Conservation (phyloP, 1,139 yeast species). For the Blastobotrys elegans region DNA sequence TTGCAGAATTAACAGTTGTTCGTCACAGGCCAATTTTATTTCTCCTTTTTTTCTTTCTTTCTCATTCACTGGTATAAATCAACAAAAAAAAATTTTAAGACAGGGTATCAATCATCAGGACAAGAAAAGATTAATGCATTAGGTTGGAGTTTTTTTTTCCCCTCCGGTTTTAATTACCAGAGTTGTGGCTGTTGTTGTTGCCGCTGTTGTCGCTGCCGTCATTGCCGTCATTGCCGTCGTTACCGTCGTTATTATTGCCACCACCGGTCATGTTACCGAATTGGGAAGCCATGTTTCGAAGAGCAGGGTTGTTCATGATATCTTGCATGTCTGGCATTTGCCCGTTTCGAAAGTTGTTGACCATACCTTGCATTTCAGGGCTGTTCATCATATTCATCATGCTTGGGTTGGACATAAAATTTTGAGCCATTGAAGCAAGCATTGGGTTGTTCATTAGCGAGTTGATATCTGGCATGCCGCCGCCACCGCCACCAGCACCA, state of each 20-base stretch:
- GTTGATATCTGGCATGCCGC: constrained; percentile 60
- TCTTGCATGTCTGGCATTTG: constrained; percentile 58
- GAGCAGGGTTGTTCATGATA: constrained; percentile 75
- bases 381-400: constrained; percentile 72
- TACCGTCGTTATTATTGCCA: background rate
- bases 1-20: constrained; percentile 25
- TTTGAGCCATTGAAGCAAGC: constrained; percentile 78
- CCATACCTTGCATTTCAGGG: constrained; percentile 41
- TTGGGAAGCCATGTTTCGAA: constrained; percentile 53
- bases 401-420: constrained; percentile 84
- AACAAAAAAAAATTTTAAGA: background rate
- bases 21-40: constrained; percentile 22
- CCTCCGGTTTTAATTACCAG: background rate
- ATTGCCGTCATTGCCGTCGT: constrained; percentile 1
- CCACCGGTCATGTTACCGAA: constrained; percentile 22
- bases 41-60: background rate
- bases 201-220: background rate
- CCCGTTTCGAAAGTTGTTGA: constrained; percentile 22
- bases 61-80: background rate
- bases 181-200: constrained; percentile 1
- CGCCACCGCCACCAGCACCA: constrained; percentile 45
- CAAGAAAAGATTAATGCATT: background rate
- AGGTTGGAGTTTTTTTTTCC: background rate
- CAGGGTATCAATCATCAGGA: background rate
- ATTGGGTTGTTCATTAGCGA: constrained; percentile 84